Percentiles rank a stretch among this genome's conserved stretches.
phyloP scores from a whole-genome alignment of 192 early-diverging fungal species.

The Rhizoclosmatium globosum region DNA sequence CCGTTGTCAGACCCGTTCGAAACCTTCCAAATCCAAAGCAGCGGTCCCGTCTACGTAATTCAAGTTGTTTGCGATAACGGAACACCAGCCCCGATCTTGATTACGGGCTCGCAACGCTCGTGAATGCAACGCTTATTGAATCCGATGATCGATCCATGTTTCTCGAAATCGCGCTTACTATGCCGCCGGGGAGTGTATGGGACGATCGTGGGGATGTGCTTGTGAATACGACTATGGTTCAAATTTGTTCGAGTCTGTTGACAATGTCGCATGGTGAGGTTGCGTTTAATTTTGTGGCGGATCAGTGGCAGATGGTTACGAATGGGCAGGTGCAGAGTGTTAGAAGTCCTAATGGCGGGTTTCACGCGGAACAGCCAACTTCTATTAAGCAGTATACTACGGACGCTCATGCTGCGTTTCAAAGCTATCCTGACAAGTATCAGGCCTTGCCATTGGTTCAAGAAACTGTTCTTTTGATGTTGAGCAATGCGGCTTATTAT shows the following conservation, averaged over 20 bases:
- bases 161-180: neutral
- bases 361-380: neutral
- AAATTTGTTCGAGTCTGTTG: neutral
- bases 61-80: conserved; percentile 26
- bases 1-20: conserved; percentile 14
- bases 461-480: neutral
- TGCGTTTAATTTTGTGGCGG: conserved; percentile 20
- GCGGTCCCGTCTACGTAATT: conserved; percentile 24
- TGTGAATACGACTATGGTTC: neutral
- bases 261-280: conserved; percentile 2
- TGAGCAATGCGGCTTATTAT: conserved; percentile 5
- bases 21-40: conserved; percentile 10
- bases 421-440: conserved; percentile 5
- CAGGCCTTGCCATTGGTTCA: conserved; percentile 1
- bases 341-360: neutral
- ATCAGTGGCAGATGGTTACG: conserved; percentile 31
- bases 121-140: neutral
- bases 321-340: conserved; percentile 1
- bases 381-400: neutral
- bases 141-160: neutral
- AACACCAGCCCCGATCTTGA: neutral
- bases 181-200: neutral
- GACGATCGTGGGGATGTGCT: neutral
- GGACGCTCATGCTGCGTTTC: conserved; percentile 20
- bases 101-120: neutral